Evolutionary conservation across 2,329 filamentous ascomycete species (phyloP).

Genomic region (Purpureocillium takamizusanense): DNA sequence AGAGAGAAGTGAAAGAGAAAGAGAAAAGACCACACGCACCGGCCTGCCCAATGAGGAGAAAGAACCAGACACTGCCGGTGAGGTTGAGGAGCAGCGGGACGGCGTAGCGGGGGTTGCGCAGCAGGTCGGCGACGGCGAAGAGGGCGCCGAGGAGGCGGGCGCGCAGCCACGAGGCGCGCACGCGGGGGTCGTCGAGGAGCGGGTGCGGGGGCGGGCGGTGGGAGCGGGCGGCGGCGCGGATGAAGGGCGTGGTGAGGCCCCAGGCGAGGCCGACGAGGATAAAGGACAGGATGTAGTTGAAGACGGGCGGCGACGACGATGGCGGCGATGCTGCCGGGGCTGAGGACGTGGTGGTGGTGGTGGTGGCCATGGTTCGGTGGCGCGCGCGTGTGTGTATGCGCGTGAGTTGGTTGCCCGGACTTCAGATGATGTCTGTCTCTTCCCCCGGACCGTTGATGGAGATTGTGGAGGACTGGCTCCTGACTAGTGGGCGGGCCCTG

Average conservation of each 20-base stretch:
- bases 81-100: constrained; percentile 79
- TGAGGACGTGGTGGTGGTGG: too few relatives aligned
- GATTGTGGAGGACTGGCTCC: too few relatives aligned
- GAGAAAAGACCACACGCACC: constrained; percentile 46
- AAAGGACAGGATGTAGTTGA: constrained; percentile 85
- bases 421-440: too few relatives aligned
- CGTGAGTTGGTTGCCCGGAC: too few relatives aligned
- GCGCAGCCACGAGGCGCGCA: constrained; percentile 51
- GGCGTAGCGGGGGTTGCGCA: constrained; percentile 76
- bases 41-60: constrained; percentile 83
- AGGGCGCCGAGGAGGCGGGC: constrained; percentile 54
- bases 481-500: too few relatives aligned
- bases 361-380: too few relatives aligned
- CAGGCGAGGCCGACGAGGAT: constrained; percentile 85
- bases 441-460: too few relatives aligned
- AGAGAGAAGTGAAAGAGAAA: too few relatives aligned
- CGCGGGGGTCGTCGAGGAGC: constrained; percentile 38
- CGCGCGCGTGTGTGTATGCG: too few relatives aligned
- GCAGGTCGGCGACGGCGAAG: constrained; percentile 68
- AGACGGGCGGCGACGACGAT: constrained; percentile 41
- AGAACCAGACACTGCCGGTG: constrained; percentile 95
- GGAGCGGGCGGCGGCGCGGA: constrained; percentile 71
- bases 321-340: too few relatives aligned
- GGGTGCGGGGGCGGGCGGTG: constrained; percentile 58
- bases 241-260: constrained; percentile 89